Percentiles rank a stretch among this genome's conserved stretches.
phyloP scores from a whole-genome alignment of 202 grass and related monocot genomes.

The Elaeis oleifera region DNA sequence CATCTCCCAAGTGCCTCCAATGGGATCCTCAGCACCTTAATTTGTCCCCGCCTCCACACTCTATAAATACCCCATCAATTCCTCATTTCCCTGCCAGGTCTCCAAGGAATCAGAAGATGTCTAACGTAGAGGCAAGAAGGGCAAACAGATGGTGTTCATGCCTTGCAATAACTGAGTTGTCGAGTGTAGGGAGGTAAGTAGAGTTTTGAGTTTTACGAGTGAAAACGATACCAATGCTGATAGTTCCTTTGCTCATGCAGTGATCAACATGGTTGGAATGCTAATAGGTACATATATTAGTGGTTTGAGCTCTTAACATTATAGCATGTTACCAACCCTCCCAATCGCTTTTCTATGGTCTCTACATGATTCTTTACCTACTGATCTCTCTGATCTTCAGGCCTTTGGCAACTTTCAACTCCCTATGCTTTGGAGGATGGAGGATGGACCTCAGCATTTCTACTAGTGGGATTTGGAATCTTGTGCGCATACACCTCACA shows the following conservation, averaged over 20 bases:
- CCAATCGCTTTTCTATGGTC: not conserved
- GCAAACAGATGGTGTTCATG: not conserved
- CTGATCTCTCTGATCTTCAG: conserved; percentile 12
- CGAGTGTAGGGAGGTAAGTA: conserved; percentile 13
- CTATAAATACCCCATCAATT: conserved; percentile 19
- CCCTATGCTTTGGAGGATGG: conserved; percentile 70
- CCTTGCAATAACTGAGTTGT: conserved; percentile 17
- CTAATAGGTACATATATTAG: conserved; percentile 47
- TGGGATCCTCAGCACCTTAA: conserved; percentile 5
- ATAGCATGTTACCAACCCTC: not conserved
- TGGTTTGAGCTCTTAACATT: not conserved
- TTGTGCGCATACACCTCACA: conserved; percentile 64
- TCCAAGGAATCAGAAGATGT: too few species aligned
- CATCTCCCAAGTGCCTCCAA: conserved; percentile 9
- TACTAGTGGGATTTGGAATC: conserved; percentile 52
- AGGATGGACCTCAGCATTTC: conserved; percentile 49
- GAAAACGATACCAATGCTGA: conserved; percentile 31
- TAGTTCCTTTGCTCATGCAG: conserved; percentile 62
- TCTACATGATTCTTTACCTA: not conserved
- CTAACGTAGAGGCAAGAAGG: not conserved
- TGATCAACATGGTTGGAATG: conserved; percentile 85
- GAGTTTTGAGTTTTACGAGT: not conserved
- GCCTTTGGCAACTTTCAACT: conserved; percentile 62
- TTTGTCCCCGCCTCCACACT: not conserved
- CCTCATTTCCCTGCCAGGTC: not conserved